Conservation (phyloP, 1,284 basidiomycete genomes). For the Apiotrichum porosum region DNA sequence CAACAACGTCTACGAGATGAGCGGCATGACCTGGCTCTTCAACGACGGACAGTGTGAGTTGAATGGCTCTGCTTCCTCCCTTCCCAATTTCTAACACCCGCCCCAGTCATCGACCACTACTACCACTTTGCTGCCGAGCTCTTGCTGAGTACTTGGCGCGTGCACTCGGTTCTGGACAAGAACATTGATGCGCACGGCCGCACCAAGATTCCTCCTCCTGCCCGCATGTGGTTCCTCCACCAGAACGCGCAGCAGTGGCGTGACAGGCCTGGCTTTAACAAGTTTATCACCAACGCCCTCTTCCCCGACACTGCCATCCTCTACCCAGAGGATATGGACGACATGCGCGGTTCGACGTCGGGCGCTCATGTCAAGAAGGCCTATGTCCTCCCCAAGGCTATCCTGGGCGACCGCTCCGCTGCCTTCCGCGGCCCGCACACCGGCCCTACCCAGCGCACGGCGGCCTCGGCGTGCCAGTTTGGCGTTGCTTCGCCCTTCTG, state of each 20-base stretch:
- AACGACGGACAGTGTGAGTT: constrained; percentile 49
- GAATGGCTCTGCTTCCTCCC: background rate
- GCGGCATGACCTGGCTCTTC: constrained; percentile 59
- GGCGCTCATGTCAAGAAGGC: constrained; percentile 40
- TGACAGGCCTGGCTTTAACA: constrained; percentile 46
- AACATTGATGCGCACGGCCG: constrained; percentile 35
- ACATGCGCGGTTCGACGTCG: constrained; percentile 48
- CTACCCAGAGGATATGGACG: constrained; percentile 63
- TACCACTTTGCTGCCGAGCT: constrained; percentile 78
- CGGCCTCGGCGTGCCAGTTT: constrained; percentile 40
- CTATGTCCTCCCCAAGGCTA: constrained; percentile 46
- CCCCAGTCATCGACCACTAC: constrained; percentile 67
- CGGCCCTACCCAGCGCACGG: constrained; percentile 64
- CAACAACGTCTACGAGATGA: constrained; percentile 59
- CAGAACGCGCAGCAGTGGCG: constrained; percentile 42
- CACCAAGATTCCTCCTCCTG: constrained; percentile 36
- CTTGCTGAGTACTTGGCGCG: constrained; percentile 65
- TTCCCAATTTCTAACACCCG: too few relatives aligned
- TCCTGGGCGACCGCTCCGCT: constrained; percentile 69
- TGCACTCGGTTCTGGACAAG: constrained; percentile 55
- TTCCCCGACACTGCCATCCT: constrained; percentile 57
- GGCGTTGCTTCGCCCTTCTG: constrained; percentile 55
- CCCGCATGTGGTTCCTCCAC: constrained; percentile 45
- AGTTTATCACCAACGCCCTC: constrained; percentile 39
- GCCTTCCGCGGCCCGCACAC: constrained; percentile 63